Base-by-base conservation (phyloP, 2,329 filamentous ascomycete species). In the Ceratocystis diversiconidia region DNA sequence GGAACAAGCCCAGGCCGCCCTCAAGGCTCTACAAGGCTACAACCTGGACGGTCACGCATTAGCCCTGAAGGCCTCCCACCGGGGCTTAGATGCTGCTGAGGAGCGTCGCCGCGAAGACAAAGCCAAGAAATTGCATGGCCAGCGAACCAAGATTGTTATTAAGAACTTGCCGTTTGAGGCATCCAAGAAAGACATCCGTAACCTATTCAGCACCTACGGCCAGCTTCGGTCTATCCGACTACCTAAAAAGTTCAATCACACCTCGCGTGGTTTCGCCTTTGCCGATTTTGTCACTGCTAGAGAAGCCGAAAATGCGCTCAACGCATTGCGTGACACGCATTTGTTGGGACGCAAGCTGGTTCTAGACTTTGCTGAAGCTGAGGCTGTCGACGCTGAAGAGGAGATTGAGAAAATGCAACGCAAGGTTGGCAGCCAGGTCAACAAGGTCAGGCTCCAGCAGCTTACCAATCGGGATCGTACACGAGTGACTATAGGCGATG, bases 101-200 rank as follows among this genome's bases (percentile, higher is more conserved):
- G 89, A 95, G 76, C 84, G 89, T 70, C 85, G 88, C 69, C 87
- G 87, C 70, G 87, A 92, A 70, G 91, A 97, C 72, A 85, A 83
- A 69, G 85, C 87, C 62, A 95, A 91, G 80, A 95, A 92, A 75
- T 77, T 83, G 62, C 85, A 89, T 28, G 83, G 82, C 17, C 84
- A 86, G 73, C 83, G 85, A 70, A 96, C 92, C 61, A 97, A 97
- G 81, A 88, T 99, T 73, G 87, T 97, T 76, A 88, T 99, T 79
- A 99, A 97, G 80, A 99, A 99, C 79, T 78, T 99, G 75, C 92
- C 94, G 22, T 99, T 99, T 78, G 90, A 97, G 78, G 88, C 89
- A 61, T 88, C 86, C 64, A 96, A 96, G 79, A 94, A 95, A 75
- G 94, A 99, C 74, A 82, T 99, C 67, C 85, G 90, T 69, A 80